These are phyloP conservation scores for Pyricularia pennisetigena DNA, from an alignment of 2,329 filamentous ascomycete genomes.

Conservation along the genomic window DNA sequence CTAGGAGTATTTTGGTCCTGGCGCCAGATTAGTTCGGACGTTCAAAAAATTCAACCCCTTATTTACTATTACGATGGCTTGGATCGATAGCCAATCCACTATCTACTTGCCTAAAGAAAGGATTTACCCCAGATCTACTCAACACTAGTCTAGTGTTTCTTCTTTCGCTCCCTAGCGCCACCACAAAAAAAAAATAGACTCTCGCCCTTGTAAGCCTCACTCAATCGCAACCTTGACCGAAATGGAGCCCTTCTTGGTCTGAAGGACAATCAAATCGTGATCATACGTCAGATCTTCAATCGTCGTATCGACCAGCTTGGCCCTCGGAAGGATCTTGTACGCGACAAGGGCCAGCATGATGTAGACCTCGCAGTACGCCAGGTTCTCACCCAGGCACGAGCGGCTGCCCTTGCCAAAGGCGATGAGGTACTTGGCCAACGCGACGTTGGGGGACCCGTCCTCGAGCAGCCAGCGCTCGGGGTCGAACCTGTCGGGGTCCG, in stretches of 20 bases:
- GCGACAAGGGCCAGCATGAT: slow-evolving; percentile 15
- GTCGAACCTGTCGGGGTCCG: slow-evolving; percentile 25
- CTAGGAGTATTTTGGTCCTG: no score
- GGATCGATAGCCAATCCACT: neutral
- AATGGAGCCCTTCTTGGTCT: slow-evolving; percentile 6
- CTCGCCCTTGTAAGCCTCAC: neutral
- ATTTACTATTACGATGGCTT: no score
- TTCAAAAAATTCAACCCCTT: no score
- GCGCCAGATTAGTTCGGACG: no score
- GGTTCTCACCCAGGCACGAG: slow-evolving; percentile 29
- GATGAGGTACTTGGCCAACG: slow-evolving; percentile 26
- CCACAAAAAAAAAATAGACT: neutral
- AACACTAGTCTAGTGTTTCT: neutral
- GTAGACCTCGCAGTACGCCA: slow-evolving; percentile 21
- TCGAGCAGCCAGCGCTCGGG: slow-evolving; percentile 31
- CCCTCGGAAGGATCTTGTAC: slow-evolving; percentile 17
- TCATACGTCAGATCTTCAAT: slow-evolving; percentile 19
- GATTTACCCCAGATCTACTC: neutral
- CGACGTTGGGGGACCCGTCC: slow-evolving; percentile 16
- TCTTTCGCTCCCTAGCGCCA: neutral
- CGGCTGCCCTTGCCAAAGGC: slow-evolving; percentile 30
- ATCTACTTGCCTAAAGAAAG: neutral
- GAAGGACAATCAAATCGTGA: slow-evolving; percentile 6
- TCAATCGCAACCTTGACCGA: slow-evolving; percentile 6
- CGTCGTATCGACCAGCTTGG: slow-evolving; percentile 18